These are phyloP conservation scores for Moringa oleifera DNA, from an alignment of 345 rosid species.

Conservation along the genomic window DNA sequence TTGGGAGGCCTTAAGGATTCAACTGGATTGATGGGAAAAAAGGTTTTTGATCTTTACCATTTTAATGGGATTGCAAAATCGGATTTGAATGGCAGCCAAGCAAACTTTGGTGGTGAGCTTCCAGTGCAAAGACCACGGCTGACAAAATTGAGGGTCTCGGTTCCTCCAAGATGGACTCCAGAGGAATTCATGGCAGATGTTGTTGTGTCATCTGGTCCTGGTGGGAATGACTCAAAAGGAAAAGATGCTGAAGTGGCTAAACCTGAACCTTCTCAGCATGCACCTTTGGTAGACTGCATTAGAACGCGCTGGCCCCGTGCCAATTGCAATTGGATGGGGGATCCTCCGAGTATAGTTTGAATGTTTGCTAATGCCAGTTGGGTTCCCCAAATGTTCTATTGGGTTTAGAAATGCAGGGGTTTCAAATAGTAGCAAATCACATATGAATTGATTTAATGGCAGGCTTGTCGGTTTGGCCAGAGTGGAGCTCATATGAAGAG, in stretches of 20 bases:
- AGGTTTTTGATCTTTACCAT: conserved; percentile 90
- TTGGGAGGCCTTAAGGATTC: conserved; percentile 89
- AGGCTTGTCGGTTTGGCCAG: conserved; percentile 8
- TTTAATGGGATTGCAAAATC: conserved; percentile 98
- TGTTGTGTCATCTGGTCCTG: conserved; percentile 36
- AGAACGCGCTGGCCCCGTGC: conserved; percentile 96
- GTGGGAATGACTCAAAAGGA: conserved; percentile 27
- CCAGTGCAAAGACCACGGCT: conserved; percentile 93
- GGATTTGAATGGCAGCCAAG: conserved; percentile 68
- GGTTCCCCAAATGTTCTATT: no score
- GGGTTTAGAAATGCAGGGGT: background rate
- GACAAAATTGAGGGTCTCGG: conserved; percentile 84
- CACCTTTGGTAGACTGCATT: conserved; percentile 91
- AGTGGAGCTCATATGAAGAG: conserved; percentile 9
- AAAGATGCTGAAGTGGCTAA: conserved; percentile 58
- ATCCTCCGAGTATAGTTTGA: conserved; percentile 97
- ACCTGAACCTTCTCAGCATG: conserved; percentile 76
- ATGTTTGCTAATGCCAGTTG: background rate
- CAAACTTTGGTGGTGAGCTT: conserved; percentile 37
- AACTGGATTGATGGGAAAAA: conserved; percentile 90
- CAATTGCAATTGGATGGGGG: conserved; percentile 83
- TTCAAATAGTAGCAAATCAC: background rate
- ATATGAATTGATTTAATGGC: background rate
- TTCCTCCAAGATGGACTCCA: conserved; percentile 98
- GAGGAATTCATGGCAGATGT: conserved; percentile 87